A percentile compares a stretch with the other conserved stretches of the same genome.
Evolutionary conservation across 495 filamentous ascomycete genomes (phyloP).

Genomic region (Talaromyces borbonicus): DNA sequence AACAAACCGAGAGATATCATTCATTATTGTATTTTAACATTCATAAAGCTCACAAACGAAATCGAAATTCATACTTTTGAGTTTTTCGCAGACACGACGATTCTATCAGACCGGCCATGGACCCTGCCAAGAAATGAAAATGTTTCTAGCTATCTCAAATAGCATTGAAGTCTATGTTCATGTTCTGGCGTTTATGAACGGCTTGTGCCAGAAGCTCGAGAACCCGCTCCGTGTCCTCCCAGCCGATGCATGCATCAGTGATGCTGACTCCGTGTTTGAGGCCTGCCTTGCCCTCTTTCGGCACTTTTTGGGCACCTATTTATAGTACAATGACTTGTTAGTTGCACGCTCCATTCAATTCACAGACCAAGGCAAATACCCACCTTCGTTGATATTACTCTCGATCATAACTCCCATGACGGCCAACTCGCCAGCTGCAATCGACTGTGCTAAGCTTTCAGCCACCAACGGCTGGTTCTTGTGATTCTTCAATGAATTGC

Average conservation of each 20-base stretch:
- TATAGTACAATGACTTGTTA: conserved; percentile 1
- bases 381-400: conserved; percentile 90
- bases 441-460: conserved; percentile 68
- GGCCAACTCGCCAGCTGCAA: conserved; percentile 67
- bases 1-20: no score
- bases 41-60: no score
- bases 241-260: conserved; percentile 94
- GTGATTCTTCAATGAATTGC: conserved; percentile 94
- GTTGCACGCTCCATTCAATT: neutral
- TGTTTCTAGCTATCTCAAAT: no score
- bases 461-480: conserved; percentile 97
- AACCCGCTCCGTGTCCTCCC: conserved; percentile 82
- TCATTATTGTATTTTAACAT: no score
- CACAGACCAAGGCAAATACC: conserved; percentile 10
- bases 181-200: conserved; percentile 46
- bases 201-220: conserved; percentile 72
- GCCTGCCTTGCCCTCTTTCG: conserved; percentile 73
- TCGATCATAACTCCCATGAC: conserved; percentile 99
- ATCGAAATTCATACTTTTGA: no score
- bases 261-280: conserved; percentile 95
- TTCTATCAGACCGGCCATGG: no score
- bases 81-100: no score
- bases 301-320: conserved; percentile 82
- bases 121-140: no score
- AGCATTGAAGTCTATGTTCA: no score